Base-by-base conservation (phyloP, 2,329 filamentous ascomycete genomes). In the Fusarium brachygibbosum region DNA sequence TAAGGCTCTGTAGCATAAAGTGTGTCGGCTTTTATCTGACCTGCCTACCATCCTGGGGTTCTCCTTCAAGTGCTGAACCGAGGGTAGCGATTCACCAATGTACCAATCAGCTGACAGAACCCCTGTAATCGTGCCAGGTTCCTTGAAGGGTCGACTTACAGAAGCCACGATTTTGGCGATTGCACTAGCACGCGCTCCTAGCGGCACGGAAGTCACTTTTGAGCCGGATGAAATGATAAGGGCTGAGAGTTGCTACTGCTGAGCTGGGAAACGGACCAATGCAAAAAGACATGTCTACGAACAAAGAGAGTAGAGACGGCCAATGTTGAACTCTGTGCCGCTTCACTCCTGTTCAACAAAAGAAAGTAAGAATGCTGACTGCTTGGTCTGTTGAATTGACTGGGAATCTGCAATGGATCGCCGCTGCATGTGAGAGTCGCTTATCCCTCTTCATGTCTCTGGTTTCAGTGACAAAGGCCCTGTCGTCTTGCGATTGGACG, bases 111-210 rank as follows among this genome's bases (percentile, higher is more conserved):
- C 38, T 50, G 40, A 54, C 42, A 19, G 23, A 49, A 46, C 60
- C 70, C 63, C 53, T 74, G 70, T 46, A 45, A 52, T n/a, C 34
- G 37, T 45, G 61, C 58, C 48, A 51, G 32, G 48, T 40, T 25
- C 9, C 69, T 66, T 21, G 59, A 71, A 66, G 45, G 55, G 66
- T 70, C 50, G 57, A 63, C 58, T 52, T 63, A 70, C 67, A 74
- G 61, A 31, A 48, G 25, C 41, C 56, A 32, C 35, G 38, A 34
- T 16, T 9, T 38, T 31, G 37, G 34, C 16, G 19, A 45, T 19
- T 28, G 38, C 49, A 48, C 35, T 54, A 66, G 37, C 12, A 38
- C 48, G 41, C 38, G 5, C 13, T 58, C 31, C 31, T 23, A 44
- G 67, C 58, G 32, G 46, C 56, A n/a, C 46, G 34, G 38, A 57